Evolutionary conservation across 768 basidiomycete species (phyloP).

Genomic region (Pleurotus giganteus): DNA sequence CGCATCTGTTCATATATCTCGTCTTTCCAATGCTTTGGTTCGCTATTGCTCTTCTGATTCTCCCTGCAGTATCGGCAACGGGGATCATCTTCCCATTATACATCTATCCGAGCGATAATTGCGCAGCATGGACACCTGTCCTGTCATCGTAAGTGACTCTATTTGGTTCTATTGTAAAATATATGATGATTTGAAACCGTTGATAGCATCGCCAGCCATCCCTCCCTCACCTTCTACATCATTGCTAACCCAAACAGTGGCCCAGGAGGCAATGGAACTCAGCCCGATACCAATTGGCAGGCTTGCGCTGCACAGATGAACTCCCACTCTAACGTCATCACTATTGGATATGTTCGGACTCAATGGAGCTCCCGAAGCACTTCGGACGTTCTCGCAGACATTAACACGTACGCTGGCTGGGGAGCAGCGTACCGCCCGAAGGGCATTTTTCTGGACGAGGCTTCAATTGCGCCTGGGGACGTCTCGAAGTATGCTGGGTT

Average conservation of each 20-base stretch:
- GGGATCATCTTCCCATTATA: slow-evolving; percentile 31
- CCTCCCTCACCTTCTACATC: slow-evolving; percentile 25
- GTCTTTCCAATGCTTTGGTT: too few species aligned
- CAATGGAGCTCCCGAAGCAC: slow-evolving; percentile 18
- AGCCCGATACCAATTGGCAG: slow-evolving; percentile 29
- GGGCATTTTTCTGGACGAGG: slow-evolving; percentile 38
- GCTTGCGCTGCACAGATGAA: slow-evolving; percentile 22
- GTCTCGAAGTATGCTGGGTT: slow-evolving; percentile 24
- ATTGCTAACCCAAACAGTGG: slow-evolving; percentile 31
- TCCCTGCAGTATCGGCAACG: slow-evolving; percentile 17
- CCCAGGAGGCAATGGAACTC: slow-evolving; percentile 22
- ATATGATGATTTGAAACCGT: not conserved
- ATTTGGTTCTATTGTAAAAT: not conserved
- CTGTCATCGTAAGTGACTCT: slow-evolving; percentile 19
- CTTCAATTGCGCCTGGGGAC: slow-evolving; percentile 13
- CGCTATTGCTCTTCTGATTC: not conserved
- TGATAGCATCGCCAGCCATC: slow-evolving; percentile 24
- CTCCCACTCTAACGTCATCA: slow-evolving; percentile 21
- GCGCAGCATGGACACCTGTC: slow-evolving; percentile 24
- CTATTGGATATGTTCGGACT: slow-evolving; percentile 32
- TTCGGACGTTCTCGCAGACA: slow-evolving; percentile 22
- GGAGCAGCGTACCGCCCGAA: slow-evolving; percentile 22
- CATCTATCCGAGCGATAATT: slow-evolving; percentile 24
- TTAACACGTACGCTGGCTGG: slow-evolving; percentile 31
- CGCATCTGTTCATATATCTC: too few species aligned